Percentiles rank a stretch among this genome's conserved stretches.
Conservation (phyloP, 192 early-diverging fungal genomes). For the Podila epigama region DNA sequence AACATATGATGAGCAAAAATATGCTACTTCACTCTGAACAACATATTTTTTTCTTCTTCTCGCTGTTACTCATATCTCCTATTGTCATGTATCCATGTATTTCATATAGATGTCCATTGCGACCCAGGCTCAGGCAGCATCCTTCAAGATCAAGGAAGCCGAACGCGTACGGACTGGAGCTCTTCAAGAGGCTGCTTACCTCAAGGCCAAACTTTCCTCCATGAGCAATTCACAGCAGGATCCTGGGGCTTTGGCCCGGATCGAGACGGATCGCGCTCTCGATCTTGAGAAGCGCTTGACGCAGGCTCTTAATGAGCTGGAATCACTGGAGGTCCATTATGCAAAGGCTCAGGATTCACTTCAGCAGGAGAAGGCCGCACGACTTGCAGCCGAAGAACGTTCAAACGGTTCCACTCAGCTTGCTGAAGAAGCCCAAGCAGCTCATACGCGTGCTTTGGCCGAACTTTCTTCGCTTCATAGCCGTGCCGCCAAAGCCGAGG, state of each 20-base stretch:
- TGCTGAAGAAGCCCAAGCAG: slow-evolving; percentile 60
- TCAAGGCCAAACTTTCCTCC: slow-evolving; percentile 58
- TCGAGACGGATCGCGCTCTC: slow-evolving; percentile 56
- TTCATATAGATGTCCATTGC: slow-evolving; percentile 42
- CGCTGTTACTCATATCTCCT: neutral
- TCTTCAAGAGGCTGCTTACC: slow-evolving; percentile 62
- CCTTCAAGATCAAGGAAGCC: slow-evolving; percentile 55
- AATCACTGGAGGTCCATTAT: slow-evolving; percentile 36
- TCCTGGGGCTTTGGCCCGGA: slow-evolving; percentile 29
- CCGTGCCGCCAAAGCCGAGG: slow-evolving; percentile 54
- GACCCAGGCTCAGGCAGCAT: slow-evolving; percentile 55
- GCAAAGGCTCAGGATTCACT: slow-evolving; percentile 48
- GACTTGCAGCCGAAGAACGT: slow-evolving; percentile 57
- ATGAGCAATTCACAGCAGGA: slow-evolving; percentile 48
- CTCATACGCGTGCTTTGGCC: slow-evolving; percentile 54
- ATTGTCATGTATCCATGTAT: neutral
- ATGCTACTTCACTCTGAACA: neutral
- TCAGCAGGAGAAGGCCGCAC: slow-evolving; percentile 51
- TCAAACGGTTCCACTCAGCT: slow-evolving; percentile 49
- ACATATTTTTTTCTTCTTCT: neutral
- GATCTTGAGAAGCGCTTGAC: slow-evolving; percentile 59
- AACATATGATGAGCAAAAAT: neutral
- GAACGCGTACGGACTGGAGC: slow-evolving; percentile 61
- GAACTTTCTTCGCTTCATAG: slow-evolving; percentile 55
- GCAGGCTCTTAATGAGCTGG: slow-evolving; percentile 50